Evolutionary conservation across 306 rosid genomes (phyloP).

Genomic region (Cercis canadensis): DNA sequence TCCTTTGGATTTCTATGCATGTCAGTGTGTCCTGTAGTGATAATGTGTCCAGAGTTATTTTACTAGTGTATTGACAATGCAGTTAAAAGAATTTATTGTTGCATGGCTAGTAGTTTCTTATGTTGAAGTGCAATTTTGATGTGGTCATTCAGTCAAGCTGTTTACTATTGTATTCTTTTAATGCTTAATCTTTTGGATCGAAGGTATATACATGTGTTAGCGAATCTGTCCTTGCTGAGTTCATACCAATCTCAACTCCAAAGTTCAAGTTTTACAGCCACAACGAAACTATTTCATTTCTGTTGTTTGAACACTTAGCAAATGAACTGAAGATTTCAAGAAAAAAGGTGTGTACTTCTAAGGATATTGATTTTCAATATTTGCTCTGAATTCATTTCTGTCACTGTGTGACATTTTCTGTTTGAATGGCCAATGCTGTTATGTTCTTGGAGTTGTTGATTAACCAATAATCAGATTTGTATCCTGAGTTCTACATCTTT

Average conservation of each 20-base stretch:
- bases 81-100: conserved; percentile 15
- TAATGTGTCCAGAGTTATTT: not conserved
- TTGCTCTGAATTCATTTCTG: not conserved
- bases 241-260: conserved; percentile 66
- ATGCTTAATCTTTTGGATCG: conserved; percentile 28
- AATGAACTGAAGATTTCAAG: conserved; percentile 41
- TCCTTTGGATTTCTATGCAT: conserved; percentile 2
- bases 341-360: conserved; percentile 56
- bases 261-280: conserved; percentile 63
- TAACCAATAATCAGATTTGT: not conserved
- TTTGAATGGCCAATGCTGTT: conserved; percentile 13
- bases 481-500: not conserved
- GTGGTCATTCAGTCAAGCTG: conserved; percentile 13
- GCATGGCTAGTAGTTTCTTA: not conserved
- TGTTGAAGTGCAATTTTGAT: conserved; percentile 19
- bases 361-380: conserved; percentile 19
- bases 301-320: conserved; percentile 37
- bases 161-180: conserved; percentile 1
- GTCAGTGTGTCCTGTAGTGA: conserved; percentile 14
- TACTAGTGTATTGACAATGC: conserved; percentile 20
- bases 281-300: conserved; percentile 37
- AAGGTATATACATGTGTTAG: conserved; percentile 82
- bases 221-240: conserved; percentile 71
- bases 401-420: not conserved
- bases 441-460: conserved; percentile 5